Conservation (phyloP, 768 basidiomycete genomes). For the Leccinum boreale region DNA sequence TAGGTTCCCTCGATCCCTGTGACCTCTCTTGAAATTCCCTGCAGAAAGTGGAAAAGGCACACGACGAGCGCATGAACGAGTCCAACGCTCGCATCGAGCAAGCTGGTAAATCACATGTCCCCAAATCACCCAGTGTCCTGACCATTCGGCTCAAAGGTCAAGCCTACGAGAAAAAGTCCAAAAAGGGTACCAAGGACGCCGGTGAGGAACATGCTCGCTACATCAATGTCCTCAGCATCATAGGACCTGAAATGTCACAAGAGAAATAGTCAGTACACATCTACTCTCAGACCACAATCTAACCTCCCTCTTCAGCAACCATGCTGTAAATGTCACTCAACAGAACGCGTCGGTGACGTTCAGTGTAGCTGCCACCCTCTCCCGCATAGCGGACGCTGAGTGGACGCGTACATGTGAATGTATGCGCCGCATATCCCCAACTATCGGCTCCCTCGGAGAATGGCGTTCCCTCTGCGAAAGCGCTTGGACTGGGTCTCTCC, state of each 20-base stretch:
- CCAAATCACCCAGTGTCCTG: neutral
- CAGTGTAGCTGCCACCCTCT: conserved; percentile 59
- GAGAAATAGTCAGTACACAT: conserved; percentile 73
- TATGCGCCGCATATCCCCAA: conserved; percentile 63
- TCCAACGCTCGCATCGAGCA: conserved; percentile 75
- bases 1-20: neutral
- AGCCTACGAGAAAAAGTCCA: conserved; percentile 75
- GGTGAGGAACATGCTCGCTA: conserved; percentile 76
- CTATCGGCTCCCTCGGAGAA: conserved; percentile 65
- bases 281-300: conserved; percentile 35
- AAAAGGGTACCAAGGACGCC: conserved; percentile 65
- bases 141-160: conserved; percentile 45
- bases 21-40: neutral
- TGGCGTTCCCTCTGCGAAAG: conserved; percentile 76
- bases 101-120: conserved; percentile 45
- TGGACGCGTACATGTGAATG: conserved; percentile 72
- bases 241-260: conserved; percentile 77
- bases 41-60: conserved; percentile 77
- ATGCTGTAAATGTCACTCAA: conserved; percentile 58
- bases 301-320: conserved; percentile 55
- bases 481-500: conserved; percentile 54
- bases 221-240: conserved; percentile 63
- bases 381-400: conserved; percentile 75
- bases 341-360: conserved; percentile 57
- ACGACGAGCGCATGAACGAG: conserved; percentile 65